Base-by-base conservation (phyloP, 1,139 yeast species). In the Zhuliangozyma parablackwelliae region DNA sequence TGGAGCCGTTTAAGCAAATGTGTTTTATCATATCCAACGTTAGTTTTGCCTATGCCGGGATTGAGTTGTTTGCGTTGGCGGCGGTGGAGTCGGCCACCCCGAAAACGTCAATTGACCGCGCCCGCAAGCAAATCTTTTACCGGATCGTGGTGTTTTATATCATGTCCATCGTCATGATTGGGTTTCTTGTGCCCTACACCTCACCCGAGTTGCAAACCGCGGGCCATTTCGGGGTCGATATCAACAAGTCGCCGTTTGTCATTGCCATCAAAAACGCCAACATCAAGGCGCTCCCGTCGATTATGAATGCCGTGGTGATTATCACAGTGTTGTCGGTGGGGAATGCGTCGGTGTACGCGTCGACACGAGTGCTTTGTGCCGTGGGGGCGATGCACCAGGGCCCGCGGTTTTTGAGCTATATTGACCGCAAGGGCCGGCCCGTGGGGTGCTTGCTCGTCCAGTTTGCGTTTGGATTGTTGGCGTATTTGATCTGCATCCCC, bases 171-270 rank as follows among this genome's bases (percentile, higher is more conserved):
- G 45, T 55, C 27, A 54, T 60, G 63, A 53, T 61, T 42, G 65
- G 65, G 9, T 56, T 59, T 31, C 46, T 63, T 21, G 65, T 63
- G 4, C 54, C 63, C 11, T 63, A 59, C 45, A 56, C 52, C 36
- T 47, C 50, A 28, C 43, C 49, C 2, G 38, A 39, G 11, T 44
- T 57, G 29, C 41, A 50, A 13, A 50, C 40, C 31, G 27, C 32
- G 32, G 13, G 31, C 21, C 28, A 32, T 28, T 30, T 42, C 31
- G 50, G 52, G 12, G 53, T 49, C 11, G 57, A 55, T 37, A 47
- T 57, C 32, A 61, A 65, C 36, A 54, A 64, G 13, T 65, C 71
- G 5, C 72, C 72, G 2, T 66, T 65, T 48, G 72, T 66, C 20
- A 59, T 66, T 43, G 72, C 72, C 27, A 63, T 65, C 29, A 54